These are phyloP conservation scores for Hypholoma sublateritium DNA, from an alignment of 768 basidiomycete genomes.

Conservation along the genomic window DNA sequence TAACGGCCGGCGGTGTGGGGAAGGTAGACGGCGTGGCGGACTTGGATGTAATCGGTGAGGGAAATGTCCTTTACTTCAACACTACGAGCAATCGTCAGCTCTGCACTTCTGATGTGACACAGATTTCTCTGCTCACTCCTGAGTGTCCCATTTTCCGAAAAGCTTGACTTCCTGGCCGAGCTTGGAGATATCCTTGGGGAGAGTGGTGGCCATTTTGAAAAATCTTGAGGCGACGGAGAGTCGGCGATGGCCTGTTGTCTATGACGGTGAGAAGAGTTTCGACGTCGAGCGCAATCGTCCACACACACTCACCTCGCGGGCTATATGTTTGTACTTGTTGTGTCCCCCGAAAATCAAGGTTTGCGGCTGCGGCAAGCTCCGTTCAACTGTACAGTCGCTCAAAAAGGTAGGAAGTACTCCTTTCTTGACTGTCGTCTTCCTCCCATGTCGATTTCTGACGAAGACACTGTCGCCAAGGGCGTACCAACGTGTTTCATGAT, in stretches of 20 bases:
- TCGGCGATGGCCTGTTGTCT: slow-evolving; percentile 25
- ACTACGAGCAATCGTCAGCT: slow-evolving; percentile 39
- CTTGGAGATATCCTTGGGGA: slow-evolving; percentile 81
- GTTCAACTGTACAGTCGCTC: slow-evolving; percentile 44
- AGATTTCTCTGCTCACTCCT: slow-evolving; percentile 67
- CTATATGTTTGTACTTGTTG: slow-evolving; percentile 50
- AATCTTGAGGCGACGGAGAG: slow-evolving; percentile 36
- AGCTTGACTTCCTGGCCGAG: slow-evolving; percentile 89
- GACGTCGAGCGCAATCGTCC: slow-evolving; percentile 29
- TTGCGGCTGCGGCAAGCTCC: slow-evolving; percentile 38
- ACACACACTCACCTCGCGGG: slow-evolving; percentile 31
- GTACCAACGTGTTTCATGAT: too few relatives aligned
- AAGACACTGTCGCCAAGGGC: too few relatives aligned
- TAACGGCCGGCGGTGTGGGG: slow-evolving; percentile 99
- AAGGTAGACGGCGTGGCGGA: slow-evolving; percentile 94
- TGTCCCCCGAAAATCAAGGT: slow-evolving; percentile 41
- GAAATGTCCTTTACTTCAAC: slow-evolving; percentile 99
- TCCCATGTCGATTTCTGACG: too few relatives aligned
- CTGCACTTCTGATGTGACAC: slow-evolving; percentile 15
- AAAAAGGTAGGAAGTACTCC: slow-evolving; percentile 14
- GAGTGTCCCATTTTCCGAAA: slow-evolving; percentile 98
- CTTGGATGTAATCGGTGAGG: slow-evolving; percentile 98
- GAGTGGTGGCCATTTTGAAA: slow-evolving; percentile 66
- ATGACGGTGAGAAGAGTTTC: slow-evolving; percentile 24
- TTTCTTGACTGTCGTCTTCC: not conserved